Conservation (phyloP, 306 rosid species). For the Sesbania bispinosa region DNA sequence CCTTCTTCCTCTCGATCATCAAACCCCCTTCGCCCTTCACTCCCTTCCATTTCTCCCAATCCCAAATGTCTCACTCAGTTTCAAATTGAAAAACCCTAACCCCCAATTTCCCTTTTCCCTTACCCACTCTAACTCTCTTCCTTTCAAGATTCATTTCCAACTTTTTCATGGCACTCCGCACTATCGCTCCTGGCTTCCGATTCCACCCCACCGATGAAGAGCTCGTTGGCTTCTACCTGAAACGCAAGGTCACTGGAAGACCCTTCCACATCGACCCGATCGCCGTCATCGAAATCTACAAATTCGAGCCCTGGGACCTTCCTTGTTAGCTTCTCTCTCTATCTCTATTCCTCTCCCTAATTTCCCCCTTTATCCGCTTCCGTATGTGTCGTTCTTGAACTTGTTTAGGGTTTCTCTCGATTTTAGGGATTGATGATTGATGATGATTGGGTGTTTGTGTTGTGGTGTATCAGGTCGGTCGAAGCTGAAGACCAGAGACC, state of each 20-base stretch:
- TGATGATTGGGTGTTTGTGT: neutral
- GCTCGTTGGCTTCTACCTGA: constrained; percentile 64
- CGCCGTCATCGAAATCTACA: constrained; percentile 69
- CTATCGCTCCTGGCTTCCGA: constrained; percentile 84
- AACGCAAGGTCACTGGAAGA: constrained; percentile 60
- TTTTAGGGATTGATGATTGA: neutral
- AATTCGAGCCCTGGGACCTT: constrained; percentile 91
- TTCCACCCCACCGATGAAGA: constrained; percentile 97
- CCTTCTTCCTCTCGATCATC: neutral
- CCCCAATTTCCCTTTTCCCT: neutral
- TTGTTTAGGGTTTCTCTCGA: neutral
- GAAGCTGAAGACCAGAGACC: constrained; percentile 72
- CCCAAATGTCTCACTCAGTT: neutral
- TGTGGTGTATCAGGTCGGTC: constrained; percentile 43
- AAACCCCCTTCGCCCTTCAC: neutral
- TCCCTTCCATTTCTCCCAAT: neutral
- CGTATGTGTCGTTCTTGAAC: neutral
- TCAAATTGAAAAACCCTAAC: neutral
- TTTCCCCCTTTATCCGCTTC: neutral
- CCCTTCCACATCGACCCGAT: constrained; percentile 51
- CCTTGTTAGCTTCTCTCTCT: constrained; percentile 48
- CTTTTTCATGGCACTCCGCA: constrained; percentile 46
- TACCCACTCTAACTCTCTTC: no score
- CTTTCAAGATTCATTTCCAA: neutral
- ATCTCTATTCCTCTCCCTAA: neutral